phyloP scores from a whole-genome alignment of 768 basidiomycete genomes.

The Glaciozyma martinii region DNA sequence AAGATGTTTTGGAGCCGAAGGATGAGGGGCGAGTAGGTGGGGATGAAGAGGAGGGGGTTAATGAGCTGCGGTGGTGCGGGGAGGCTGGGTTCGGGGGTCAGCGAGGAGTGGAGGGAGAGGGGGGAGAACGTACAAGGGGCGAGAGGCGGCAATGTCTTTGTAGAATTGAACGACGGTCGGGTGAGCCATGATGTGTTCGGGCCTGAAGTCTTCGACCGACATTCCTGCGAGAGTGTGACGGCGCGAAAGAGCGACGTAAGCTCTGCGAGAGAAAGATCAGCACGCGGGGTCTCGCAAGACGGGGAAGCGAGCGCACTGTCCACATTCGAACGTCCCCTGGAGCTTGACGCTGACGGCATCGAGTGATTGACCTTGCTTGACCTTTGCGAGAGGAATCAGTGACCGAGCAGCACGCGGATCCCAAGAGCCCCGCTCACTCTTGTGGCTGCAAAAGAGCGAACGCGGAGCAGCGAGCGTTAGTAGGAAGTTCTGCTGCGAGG shows the following conservation, averaged over 20 bases:
- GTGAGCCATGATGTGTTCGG: slow-evolving; percentile 18
- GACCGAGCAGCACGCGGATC: slow-evolving; percentile 77
- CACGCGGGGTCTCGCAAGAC: background rate
- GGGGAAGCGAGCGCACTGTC: slow-evolving; percentile 23
- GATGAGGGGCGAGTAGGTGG: no score
- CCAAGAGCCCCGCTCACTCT: no score
- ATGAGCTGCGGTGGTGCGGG: no score
- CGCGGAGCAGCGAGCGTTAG: no score
- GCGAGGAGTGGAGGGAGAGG: background rate
- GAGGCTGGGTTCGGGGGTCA: background rate
- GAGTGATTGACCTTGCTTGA: slow-evolving; percentile 87
- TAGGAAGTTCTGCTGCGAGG: no score
- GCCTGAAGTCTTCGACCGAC: slow-evolving; percentile 23
- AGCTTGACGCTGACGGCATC: slow-evolving; percentile 89
- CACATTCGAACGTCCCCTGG: slow-evolving; percentile 66
- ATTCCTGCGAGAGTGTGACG: slow-evolving; percentile 20
- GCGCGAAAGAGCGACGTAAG: slow-evolving; percentile 27
- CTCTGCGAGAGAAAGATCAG: background rate
- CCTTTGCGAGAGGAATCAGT: no score
- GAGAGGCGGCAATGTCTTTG: background rate
- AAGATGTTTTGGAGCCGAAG: no score
- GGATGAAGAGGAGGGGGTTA: no score
- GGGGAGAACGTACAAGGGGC: background rate
- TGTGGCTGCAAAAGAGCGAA: no score
- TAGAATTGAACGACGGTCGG: background rate